Evolutionary conservation across 768 basidiomycete genomes (phyloP).

Genomic region (Rhodotorula toruloides): DNA sequence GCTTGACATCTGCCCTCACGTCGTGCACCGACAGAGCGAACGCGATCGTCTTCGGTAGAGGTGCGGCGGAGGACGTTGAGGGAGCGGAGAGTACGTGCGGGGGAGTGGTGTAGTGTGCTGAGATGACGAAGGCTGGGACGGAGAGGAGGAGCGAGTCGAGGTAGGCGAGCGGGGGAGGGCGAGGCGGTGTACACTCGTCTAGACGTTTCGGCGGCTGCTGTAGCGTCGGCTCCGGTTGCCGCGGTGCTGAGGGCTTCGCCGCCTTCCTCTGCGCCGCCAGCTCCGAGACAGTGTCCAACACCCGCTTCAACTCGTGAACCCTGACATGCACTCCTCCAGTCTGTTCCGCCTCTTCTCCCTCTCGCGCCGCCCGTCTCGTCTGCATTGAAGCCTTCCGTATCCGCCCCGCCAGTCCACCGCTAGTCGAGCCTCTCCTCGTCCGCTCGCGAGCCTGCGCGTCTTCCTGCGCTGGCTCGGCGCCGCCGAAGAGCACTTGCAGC

Average conservation of each 20-base stretch:
- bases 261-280: background rate
- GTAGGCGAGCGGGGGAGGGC: conserved; percentile 3
- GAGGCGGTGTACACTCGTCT: no score
- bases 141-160: conserved; percentile 15
- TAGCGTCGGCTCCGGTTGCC: background rate
- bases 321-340: conserved; percentile 17
- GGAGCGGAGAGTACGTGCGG: conserved; percentile 7
- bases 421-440: background rate
- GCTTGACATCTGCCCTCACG: conserved; percentile 5
- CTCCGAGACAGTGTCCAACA: background rate
- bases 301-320: conserved; percentile 19
- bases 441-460: background rate
- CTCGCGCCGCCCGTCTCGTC: background rate
- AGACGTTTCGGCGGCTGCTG: background rate
- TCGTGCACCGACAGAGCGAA: conserved; percentile 21
- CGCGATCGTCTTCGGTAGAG: conserved; percentile 18
- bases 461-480: background rate
- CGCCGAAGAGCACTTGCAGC: conserved; percentile 1
- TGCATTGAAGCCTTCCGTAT: no score
- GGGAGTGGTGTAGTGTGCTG: conserved; percentile 26
- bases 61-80: background rate
- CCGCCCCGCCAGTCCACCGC: no score
- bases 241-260: no score
- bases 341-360: background rate
- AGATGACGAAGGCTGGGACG: conserved; percentile 21